Evolutionary conservation across 192 early-diverging fungal species (phyloP), one percentile per base, ranked within the genome.

Genomic region (Cetraspora pellucida): DNA sequence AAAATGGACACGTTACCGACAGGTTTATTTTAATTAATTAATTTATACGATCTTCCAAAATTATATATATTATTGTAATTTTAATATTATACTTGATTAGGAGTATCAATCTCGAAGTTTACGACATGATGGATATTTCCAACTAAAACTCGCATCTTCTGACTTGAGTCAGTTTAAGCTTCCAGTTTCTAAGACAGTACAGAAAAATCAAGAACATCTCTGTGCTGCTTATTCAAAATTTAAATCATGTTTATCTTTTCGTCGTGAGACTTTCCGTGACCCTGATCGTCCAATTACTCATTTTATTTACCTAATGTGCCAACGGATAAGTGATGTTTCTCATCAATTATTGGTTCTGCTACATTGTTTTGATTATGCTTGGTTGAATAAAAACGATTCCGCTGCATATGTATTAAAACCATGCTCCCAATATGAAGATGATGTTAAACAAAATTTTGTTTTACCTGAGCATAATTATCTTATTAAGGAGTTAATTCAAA

Each of bases 41-140:
- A 4, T 47, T 47, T 25, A 21, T 21, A 23, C 25, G 10, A 16
- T 27, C n/a, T 68, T 47, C 10, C 27, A 37, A 47, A 45, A 68
- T 47, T 68, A 45, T 46, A 11, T 25, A 59, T 47, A 2, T 67
- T 43, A 45, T 25, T 46, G 7, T 23, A 16, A 14, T 27, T 46
- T 67, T 23, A 47, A 14, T 49, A 23, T 23, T 28, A 44, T n/a
- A 47, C 25, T 43, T n/a, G n/a, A 44, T 47, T 47, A 68, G 66
- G 66, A 68, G 27, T 68, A 68, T 68, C 21, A 45, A 50, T 68
- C 66, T n/a, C 16, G 66, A 68, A 68, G 43, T 50, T 68, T 68
- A 68, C 43, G 66, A 49, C 66, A 68, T 27, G 66, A 68, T 17
- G 44, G 66, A 47, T 68, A 27, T 49, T 49, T 47, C 11, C 43